Conservation (phyloP, 345 rosid species). For the Nephelium lappaceum region DNA sequence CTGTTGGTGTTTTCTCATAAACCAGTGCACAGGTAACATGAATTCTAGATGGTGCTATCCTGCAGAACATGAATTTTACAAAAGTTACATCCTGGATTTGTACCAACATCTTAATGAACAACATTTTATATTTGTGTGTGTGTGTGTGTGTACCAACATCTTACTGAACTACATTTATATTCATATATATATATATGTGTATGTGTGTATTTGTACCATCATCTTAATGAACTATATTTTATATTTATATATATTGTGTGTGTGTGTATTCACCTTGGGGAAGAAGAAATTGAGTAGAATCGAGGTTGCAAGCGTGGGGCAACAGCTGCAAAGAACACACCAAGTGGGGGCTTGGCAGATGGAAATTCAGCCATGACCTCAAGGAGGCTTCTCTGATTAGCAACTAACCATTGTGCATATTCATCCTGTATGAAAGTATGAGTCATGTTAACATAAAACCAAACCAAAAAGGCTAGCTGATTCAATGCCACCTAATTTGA, state of each 20-base stretch:
- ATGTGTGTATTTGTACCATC: background rate
- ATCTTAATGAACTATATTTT: background rate
- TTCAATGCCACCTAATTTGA: background rate
- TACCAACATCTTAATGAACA: background rate
- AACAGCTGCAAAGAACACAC: constrained; percentile 92
- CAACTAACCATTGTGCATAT: constrained; percentile 84
- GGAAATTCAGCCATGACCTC: constrained; percentile 94
- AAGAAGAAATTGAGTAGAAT: constrained; percentile 94
- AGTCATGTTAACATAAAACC: constrained; percentile 6
- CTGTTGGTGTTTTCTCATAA: constrained; percentile 77
- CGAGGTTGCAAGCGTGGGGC: constrained; percentile 92
- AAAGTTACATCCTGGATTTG: constrained; percentile 8
- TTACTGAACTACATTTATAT: too few species aligned
- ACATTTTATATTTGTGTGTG: background rate
- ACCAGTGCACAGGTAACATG: constrained; percentile 97
- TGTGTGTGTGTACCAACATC: background rate
- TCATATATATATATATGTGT: too few species aligned
- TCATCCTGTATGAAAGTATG: constrained; percentile 61
- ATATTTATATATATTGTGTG: too few species aligned
- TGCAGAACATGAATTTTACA: constrained; percentile 32
- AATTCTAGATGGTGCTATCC: constrained; percentile 66
- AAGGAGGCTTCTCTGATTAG: constrained; percentile 89
- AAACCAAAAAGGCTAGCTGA: background rate
- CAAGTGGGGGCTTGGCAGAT: constrained; percentile 87
- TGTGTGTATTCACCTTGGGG: constrained; percentile 60